A percentile compares a stretch with the other conserved stretches of the same genome.
Conservation (phyloP, 2,329 filamentous ascomycete genomes). For the Xylariales sp. region DNA sequence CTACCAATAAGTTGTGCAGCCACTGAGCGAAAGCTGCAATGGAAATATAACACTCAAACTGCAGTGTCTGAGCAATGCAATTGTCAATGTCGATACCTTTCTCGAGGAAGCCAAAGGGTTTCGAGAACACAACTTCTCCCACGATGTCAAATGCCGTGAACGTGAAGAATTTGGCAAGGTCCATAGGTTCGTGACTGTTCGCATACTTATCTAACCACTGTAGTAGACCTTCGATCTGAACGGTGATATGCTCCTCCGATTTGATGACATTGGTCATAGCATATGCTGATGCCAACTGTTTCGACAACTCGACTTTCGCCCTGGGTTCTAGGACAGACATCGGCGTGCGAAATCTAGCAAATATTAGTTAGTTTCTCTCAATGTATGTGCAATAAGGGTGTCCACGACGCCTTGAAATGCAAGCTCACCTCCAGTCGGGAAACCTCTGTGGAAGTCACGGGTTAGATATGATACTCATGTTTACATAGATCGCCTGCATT, state of each 20-base stretch:
- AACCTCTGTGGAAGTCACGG: neutral
- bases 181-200: slow-evolving; percentile 8
- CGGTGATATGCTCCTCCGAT: slow-evolving; percentile 13
- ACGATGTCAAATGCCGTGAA: slow-evolving; percentile 25
- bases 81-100: no score
- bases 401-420: no score
- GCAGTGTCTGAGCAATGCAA: neutral
- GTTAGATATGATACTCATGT: neutral
- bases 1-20: neutral
- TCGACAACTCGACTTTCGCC: slow-evolving; percentile 25
- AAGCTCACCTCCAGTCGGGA: neutral
- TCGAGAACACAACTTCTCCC: no score
- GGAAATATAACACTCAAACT: slow-evolving; percentile 1
- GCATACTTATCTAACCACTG: slow-evolving; percentile 15
- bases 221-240: slow-evolving; percentile 11
- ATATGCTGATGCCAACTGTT: slow-evolving; percentile 27
- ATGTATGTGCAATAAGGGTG: no score
- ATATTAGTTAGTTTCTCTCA: neutral
- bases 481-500: no score
- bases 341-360: slow-evolving; percentile 16
- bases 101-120: no score
- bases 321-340: slow-evolving; percentile 33
- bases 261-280: slow-evolving; percentile 24
- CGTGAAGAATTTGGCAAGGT: slow-evolving; percentile 17
- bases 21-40: neutral